Conservation (phyloP, 179 eudicot species). For the Silene coronaria region DNA sequence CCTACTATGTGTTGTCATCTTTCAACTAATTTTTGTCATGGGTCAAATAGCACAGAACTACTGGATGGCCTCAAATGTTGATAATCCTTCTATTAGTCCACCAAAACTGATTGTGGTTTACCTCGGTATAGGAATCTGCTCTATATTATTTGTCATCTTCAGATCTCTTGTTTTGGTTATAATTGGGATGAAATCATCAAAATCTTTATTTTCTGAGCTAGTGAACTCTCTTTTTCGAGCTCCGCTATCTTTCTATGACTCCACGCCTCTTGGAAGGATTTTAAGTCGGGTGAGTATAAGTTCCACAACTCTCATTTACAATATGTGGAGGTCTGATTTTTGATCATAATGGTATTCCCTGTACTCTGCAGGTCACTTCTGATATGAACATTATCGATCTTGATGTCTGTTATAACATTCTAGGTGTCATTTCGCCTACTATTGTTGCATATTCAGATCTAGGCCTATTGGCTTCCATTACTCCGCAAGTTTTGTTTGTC, state of each 20-base stretch:
- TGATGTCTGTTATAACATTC: slow-evolving; percentile 49
- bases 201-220: slow-evolving; percentile 51
- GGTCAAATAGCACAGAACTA: slow-evolving; percentile 53
- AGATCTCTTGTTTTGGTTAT: slow-evolving; percentile 43
- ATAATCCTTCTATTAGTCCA: slow-evolving; percentile 40
- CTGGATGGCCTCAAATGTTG: slow-evolving; percentile 81
- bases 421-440: slow-evolving; percentile 43
- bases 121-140: slow-evolving; percentile 43
- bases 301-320: background rate
- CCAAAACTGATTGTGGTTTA: slow-evolving; percentile 57
- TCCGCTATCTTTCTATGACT: slow-evolving; percentile 65
- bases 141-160: slow-evolving; percentile 37
- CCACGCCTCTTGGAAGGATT: slow-evolving; percentile 69
- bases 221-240: slow-evolving; percentile 64
- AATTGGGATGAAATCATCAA: slow-evolving; percentile 59
- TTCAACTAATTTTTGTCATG: slow-evolving; percentile 38
- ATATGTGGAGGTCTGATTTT: no score
- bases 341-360: no score
- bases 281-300: slow-evolving; percentile 46
- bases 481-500: slow-evolving; percentile 77
- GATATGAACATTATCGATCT: slow-evolving; percentile 74
- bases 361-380: slow-evolving; percentile 49
- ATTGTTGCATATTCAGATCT: slow-evolving; percentile 39
- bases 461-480: slow-evolving; percentile 51
- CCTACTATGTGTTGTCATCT: slow-evolving; percentile 36